Evolutionary conservation across 2,329 filamentous ascomycete species (phyloP).

Genomic region (Thermothelomyces thermophilus): DNA sequence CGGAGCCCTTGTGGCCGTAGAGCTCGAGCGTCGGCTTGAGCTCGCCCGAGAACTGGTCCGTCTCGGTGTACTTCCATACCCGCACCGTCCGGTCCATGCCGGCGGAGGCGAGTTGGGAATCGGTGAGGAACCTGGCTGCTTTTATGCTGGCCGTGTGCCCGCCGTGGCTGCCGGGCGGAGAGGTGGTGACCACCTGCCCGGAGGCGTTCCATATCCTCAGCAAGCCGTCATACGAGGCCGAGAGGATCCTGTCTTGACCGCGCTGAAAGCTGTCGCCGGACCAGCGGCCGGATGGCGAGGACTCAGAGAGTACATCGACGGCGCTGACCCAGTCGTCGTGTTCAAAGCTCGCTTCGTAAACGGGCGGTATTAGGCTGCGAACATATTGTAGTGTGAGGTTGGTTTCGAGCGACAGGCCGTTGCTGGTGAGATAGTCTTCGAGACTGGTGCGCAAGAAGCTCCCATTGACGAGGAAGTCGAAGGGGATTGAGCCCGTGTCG

Average conservation of each 20-base stretch:
- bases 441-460: conserved; percentile 83
- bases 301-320: conserved; percentile 71
- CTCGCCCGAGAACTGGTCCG: conserved; percentile 50
- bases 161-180: conserved; percentile 56
- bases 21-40: conserved; percentile 73
- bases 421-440: conserved; percentile 79
- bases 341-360: conserved; percentile 86
- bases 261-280: conserved; percentile 41
- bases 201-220: conserved; percentile 85
- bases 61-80: conserved; percentile 81
- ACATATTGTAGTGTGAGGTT: conserved; percentile 89
- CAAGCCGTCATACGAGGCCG: conserved; percentile 87
- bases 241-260: conserved; percentile 70
- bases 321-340: conserved; percentile 96
- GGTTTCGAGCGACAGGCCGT: conserved; percentile 83
- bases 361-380: conserved; percentile 79
- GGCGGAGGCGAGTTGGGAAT: conserved; percentile 71
- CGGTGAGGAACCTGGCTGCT: conserved; percentile 74
- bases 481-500: conserved; percentile 62
- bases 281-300: conserved; percentile 55
- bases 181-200: conserved; percentile 75
- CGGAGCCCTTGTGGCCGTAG: conserved; percentile 69
- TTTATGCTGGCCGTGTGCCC: conserved; percentile 75
- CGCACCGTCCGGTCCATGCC: conserved; percentile 80
- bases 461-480: conserved; percentile 95